These are phyloP conservation scores for Haplosporangium gracile DNA, from an alignment of 192 early-diverging fungal genomes.

Conservation along the genomic window DNA sequence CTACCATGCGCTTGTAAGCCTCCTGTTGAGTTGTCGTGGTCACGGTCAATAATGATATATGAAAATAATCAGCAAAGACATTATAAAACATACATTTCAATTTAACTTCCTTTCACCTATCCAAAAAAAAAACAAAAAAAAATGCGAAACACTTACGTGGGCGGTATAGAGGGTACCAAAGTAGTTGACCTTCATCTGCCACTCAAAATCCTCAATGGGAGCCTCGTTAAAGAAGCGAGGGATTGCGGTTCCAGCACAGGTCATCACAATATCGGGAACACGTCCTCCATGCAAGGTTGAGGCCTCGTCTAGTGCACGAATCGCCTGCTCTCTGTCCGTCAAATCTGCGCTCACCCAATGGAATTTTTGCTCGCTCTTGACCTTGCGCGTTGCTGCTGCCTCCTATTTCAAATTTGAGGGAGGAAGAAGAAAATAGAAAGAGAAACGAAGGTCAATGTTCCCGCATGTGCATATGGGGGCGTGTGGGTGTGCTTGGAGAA, in stretches of 20 bases:
- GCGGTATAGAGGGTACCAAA: constrained; percentile 72
- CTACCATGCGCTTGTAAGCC: constrained; percentile 73
- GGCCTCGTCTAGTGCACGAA: constrained; percentile 71
- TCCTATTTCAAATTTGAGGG: constrained; percentile 9
- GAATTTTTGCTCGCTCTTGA: constrained; percentile 58
- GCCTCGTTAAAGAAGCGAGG: constrained; percentile 81
- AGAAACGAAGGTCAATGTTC: neutral
- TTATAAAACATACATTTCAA: neutral
- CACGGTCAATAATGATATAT: neutral
- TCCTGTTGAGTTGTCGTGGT: constrained; percentile 46
- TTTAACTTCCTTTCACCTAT: neutral
- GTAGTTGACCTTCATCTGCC: constrained; percentile 76
- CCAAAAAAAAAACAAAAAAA: neutral
- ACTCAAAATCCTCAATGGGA: constrained; percentile 64
- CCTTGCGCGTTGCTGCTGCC: constrained; percentile 28
- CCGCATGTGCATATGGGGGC: neutral
- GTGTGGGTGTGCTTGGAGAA: neutral
- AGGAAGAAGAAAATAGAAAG: neutral
- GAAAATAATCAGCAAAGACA: neutral
- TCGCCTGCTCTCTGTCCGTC: constrained; percentile 62
- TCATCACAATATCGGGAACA: constrained; percentile 68
- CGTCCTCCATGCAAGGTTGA: constrained; percentile 60
- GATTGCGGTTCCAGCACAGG: constrained; percentile 66
- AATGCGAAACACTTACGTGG: constrained; percentile 64
- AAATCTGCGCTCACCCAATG: constrained; percentile 75